phyloP scores from a whole-genome alignment of 2,329 filamentous ascomycete genomes.

The Coniochaeta sp. region DNA sequence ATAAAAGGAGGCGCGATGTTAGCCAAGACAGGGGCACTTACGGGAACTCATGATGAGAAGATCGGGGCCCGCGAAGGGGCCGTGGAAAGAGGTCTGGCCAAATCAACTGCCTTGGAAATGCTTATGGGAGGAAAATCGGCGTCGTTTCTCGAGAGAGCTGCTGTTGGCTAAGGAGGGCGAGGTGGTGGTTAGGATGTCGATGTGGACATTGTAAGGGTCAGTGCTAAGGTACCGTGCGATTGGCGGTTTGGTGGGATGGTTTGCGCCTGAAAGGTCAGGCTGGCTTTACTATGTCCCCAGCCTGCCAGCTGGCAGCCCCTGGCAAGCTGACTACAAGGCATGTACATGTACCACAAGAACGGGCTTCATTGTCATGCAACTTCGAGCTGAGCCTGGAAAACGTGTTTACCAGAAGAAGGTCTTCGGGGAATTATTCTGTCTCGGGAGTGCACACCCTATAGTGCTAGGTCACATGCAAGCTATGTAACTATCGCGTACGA shows the following conservation, averaged over 20 bases:
- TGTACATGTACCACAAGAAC: too few relatives aligned
- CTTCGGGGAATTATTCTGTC: not conserved
- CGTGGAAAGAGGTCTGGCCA: conserved; percentile 3
- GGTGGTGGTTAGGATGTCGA: not conserved
- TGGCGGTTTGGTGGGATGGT: conserved; percentile 1
- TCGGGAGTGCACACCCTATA: not conserved
- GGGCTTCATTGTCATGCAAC: not conserved
- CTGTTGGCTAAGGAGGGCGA: not conserved
- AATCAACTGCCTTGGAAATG: not conserved
- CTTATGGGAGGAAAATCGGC: not conserved
- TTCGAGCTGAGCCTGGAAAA: not conserved
- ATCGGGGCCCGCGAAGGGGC: conserved; percentile 4
- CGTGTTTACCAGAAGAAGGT: not conserved
- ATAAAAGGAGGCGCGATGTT: not conserved
- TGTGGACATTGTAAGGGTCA: not conserved
- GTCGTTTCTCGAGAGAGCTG: not conserved
- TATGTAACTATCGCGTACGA: not conserved
- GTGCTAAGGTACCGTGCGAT: not conserved
- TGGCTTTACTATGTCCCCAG: not conserved
- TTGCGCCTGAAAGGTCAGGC: not conserved
- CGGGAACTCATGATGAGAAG: conserved; percentile 2
- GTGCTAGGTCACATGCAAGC: too few relatives aligned
- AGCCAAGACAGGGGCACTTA: not conserved
- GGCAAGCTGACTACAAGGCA: not conserved
- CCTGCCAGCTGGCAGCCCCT: not conserved